A percentile compares a stretch with the other conserved stretches of the same genome.
These are phyloP conservation scores for Chlamydomonas sp. DNA, from an alignment of 139 green algal genomes.

Conservation along the genomic window DNA sequence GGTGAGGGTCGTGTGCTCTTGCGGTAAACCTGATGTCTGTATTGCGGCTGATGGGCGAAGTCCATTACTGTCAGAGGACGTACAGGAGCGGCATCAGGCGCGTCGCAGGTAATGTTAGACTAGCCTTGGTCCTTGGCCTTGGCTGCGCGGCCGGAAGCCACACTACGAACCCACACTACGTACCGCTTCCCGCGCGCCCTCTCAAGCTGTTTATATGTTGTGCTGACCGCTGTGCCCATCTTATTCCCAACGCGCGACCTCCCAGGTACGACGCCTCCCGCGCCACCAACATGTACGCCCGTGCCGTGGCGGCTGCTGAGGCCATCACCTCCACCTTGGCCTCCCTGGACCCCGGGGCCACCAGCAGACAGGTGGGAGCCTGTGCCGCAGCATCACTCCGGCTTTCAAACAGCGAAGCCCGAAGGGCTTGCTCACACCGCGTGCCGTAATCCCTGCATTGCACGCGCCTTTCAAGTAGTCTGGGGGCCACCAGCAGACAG, in stretches of 20 bases:
- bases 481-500: too few relatives aligned
- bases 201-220: background rate
- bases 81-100: background rate
- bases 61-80: background rate
- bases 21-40: background rate
- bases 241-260: background rate
- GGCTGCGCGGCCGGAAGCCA: background rate
- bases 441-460: too few relatives aligned
- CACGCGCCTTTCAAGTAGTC: too few relatives aligned
- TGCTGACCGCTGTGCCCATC: background rate
- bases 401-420: background rate
- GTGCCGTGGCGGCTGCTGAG: conserved; percentile 63
- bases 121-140: background rate
- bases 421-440: too few relatives aligned
- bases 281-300: conserved; percentile 60
- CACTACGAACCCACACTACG: background rate
- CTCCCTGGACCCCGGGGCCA: conserved; percentile 42
- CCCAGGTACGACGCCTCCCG: conserved; percentile 80
- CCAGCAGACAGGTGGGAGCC: conserved; percentile 4
- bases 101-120: background rate
- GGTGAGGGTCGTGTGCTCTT: conserved; percentile 24
- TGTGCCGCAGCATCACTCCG: background rate
- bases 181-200: background rate
- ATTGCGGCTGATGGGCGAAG: too few relatives aligned
- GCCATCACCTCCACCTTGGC: conserved; percentile 67